Evolutionary conservation across 2,329 filamentous ascomycete species (phyloP).

Genomic region (Alternaria tenuissima): DNA sequence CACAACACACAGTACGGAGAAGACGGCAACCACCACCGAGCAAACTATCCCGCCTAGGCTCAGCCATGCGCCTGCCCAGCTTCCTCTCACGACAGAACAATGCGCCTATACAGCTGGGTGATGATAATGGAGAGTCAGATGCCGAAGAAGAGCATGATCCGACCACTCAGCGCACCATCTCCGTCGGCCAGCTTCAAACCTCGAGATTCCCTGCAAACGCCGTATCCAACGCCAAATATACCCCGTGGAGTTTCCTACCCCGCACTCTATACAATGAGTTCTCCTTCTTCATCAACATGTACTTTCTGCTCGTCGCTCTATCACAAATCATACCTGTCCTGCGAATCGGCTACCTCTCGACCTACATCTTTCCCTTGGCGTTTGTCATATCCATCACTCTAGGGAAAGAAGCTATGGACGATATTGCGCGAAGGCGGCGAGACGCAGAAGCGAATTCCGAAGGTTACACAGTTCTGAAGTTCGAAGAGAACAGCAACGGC

Average conservation of each 20-base stretch:
- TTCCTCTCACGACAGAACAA: constrained; percentile 61
- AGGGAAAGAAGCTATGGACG: constrained; percentile 94
- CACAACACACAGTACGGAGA: constrained; percentile 35
- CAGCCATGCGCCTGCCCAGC: constrained; percentile 69
- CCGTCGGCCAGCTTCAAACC: constrained; percentile 76
- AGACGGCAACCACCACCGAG: constrained; percentile 37
- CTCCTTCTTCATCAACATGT: constrained; percentile 99
- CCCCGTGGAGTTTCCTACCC: constrained; percentile 90
- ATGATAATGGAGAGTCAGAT: constrained; percentile 51
- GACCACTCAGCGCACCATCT: constrained; percentile 75
- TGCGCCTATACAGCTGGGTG: constrained; percentile 36
- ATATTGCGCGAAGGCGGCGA: constrained; percentile 83
- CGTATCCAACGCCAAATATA: constrained; percentile 98
- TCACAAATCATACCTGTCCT: constrained; percentile 91
- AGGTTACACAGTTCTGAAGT: constrained; percentile 78
- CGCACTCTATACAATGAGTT: constrained; percentile 98
- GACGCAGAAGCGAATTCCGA: constrained; percentile 96
- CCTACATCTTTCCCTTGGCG: constrained; percentile 89
- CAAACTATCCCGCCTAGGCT: constrained; percentile 58
- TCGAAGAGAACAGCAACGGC: constrained; percentile 64
- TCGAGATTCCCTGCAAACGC: constrained; percentile 87
- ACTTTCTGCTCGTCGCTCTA: constrained; percentile 92
- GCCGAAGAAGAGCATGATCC: constrained; percentile 62
- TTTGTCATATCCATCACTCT: constrained; percentile 93
- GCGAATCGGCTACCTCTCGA: constrained; percentile 92